Conservation (phyloP, 352 stramenopile genomes). For the Elongisporangium anandrum region DNA sequence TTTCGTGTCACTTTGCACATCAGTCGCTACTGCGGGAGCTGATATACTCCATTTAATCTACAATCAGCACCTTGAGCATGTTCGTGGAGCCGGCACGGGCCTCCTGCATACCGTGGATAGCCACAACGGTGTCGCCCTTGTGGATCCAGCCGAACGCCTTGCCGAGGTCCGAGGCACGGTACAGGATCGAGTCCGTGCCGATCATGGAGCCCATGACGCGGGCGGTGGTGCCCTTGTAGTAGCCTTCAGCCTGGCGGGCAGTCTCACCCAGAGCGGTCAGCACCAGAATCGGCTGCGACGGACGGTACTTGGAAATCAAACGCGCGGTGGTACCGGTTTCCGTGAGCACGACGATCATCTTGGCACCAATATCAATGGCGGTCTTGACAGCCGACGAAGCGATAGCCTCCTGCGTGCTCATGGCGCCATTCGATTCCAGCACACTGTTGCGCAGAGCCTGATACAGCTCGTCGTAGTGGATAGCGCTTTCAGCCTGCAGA, state of each 20-base stretch:
- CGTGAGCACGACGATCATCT: slow-evolving; percentile 97
- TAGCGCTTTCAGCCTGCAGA: slow-evolving; percentile 84
- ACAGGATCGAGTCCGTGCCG: slow-evolving; percentile 89
- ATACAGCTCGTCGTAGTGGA: slow-evolving; percentile 90
- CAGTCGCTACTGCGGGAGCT: background rate
- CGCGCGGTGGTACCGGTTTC: slow-evolving; percentile 93
- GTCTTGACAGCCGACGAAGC: slow-evolving; percentile 97
- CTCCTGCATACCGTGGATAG: slow-evolving; percentile 88
- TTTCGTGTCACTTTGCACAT: background rate
- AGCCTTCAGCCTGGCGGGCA: slow-evolving; percentile 61
- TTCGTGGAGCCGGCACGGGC: slow-evolving; percentile 87
- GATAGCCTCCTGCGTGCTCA: slow-evolving; percentile 91
- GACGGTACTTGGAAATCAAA: slow-evolving; percentile 95
- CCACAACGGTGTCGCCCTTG: slow-evolving; percentile 83
- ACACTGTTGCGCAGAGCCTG: slow-evolving; percentile 73
- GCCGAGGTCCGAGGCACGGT: slow-evolving; percentile 79
- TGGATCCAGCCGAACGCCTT: slow-evolving; percentile 88
- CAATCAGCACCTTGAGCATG: slow-evolving; percentile 90
- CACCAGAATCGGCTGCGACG: slow-evolving; percentile 76
- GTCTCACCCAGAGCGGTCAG: slow-evolving; percentile 62
- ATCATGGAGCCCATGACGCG: slow-evolving; percentile 86
- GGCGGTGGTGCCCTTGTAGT: slow-evolving; percentile 58
- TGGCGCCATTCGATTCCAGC: slow-evolving; percentile 58
- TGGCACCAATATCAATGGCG: slow-evolving; percentile 94
- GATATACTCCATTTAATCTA: slow-evolving; percentile 45